phyloP scores from a whole-genome alignment of 1,284 basidiomycete genomes.

The Gomphus sp. region DNA sequence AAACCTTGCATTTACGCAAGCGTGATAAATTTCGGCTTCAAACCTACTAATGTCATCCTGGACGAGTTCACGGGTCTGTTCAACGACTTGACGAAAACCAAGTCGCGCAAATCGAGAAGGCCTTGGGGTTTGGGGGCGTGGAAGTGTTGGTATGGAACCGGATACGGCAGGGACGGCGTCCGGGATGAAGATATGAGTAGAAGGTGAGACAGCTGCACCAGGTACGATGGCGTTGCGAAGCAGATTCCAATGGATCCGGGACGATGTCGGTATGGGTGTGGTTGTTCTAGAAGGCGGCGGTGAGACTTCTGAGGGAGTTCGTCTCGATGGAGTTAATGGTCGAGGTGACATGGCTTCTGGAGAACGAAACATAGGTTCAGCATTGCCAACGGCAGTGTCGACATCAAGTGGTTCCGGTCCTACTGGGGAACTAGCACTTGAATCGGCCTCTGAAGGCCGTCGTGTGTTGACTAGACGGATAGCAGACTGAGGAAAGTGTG shows the following conservation, averaged over 20 bases:
- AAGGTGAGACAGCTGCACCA: background rate
- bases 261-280: background rate
- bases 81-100: conserved; percentile 53
- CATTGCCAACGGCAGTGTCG: background rate
- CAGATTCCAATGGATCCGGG: conserved; percentile 8
- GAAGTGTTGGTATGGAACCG: conserved; percentile 17
- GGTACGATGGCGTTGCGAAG: conserved; percentile 9
- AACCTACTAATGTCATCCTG: conserved; percentile 37
- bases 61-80: conserved; percentile 40
- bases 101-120: conserved; percentile 43
- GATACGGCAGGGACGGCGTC: conserved; percentile 17
- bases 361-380: background rate
- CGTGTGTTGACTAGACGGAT: background rate
- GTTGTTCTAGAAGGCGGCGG: conserved; percentile 1
- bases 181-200: conserved; percentile 29
- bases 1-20: conserved; percentile 40
- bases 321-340: background rate
- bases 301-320: background rate
- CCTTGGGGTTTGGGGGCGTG: conserved; percentile 33
- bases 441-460: background rate
- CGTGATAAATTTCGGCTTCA: conserved; percentile 39
- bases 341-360: background rate
- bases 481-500: background rate
- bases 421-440: background rate
- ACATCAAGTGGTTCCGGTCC: background rate